Evolutionary conservation across 192 early-diverging fungal species (phyloP).

Genomic region (Chytriomyces sp.): DNA sequence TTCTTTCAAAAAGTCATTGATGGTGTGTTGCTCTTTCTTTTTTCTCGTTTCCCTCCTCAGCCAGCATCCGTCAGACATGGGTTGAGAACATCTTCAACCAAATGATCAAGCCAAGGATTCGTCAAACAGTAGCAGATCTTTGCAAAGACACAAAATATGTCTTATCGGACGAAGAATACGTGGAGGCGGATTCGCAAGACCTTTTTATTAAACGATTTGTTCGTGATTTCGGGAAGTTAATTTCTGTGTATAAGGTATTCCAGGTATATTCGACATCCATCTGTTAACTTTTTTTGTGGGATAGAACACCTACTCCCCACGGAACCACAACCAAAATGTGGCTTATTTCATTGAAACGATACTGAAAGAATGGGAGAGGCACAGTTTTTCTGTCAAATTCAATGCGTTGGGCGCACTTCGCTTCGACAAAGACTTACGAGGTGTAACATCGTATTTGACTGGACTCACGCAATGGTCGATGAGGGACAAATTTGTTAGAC

Average conservation of each 20-base stretch:
- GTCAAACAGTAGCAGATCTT: constrained; percentile 72
- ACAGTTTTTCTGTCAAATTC: constrained; percentile 77
- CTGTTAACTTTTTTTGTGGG: constrained; percentile 28
- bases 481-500: constrained; percentile 76
- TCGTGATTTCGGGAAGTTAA: constrained; percentile 63
- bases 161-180: constrained; percentile 90
- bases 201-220: constrained; percentile 82
- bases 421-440: constrained; percentile 90
- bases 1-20: constrained; percentile 68
- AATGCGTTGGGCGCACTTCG: constrained; percentile 89
- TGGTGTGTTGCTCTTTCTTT: constrained; percentile 46
- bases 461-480: constrained; percentile 49
- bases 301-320: constrained; percentile 45
- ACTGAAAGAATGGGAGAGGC: constrained; percentile 82
- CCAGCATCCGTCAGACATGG: constrained; percentile 55
- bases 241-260: constrained; percentile 63
- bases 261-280: neutral
- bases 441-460: constrained; percentile 52
- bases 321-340: constrained; percentile 72
- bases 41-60: constrained; percentile 10
- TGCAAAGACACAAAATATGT: constrained; percentile 88
- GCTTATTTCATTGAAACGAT: constrained; percentile 69
- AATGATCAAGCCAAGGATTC: constrained; percentile 76
- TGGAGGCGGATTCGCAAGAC: constrained; percentile 67
- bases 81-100: constrained; percentile 83